Evolutionary conservation across 2,329 filamentous ascomycete genomes (phyloP), one percentile per base, ranked within the genome.

Genomic region (Verticillium nonalfalfae): DNA sequence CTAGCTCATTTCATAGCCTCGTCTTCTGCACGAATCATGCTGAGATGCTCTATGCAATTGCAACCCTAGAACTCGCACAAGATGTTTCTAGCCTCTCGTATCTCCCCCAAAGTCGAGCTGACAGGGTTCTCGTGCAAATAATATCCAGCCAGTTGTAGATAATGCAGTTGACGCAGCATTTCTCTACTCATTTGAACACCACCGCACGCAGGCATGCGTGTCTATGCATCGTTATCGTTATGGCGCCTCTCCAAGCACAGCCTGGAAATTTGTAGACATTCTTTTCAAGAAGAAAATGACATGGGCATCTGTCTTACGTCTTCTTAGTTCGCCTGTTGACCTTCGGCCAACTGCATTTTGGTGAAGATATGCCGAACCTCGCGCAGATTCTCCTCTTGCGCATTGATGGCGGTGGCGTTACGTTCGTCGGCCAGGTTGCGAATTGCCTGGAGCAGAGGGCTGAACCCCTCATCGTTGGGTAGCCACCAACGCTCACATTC

Each of bases 401-500:
- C 75, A 18, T 82, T 80, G n/a, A 80, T 78, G 0, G 83, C 84
- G 21, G 79, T 85, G 7, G 83, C 78, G 63, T 86, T 90, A 57
- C 91, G 85, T 66, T 95, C 91, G 67, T 91, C 87, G 34, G 93
- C 91, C 74, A 97, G 93, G 52, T 86, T 84, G 21, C 93, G 89
- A 64, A 97, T 87, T 60, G 85, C 89, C 59, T 87, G 88, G 60
- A 97, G 81, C 52, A 96, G 85, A 0, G 85, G 84, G 11, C 85
- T 88, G 68, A 90, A 90, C 1, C 85, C 86, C 76, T 94, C 90
- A 64, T 91, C 85, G 72, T 95, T 84, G 2, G 93, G 91, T 2
- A 97, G 83, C 95, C 95, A 99, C 91, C 93, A 97, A 61, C 88
- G 82, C 55, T 85, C 85, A 59, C 93, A 86, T 21, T 88, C 86